Evolutionary conservation across 1,139 yeast species (phyloP).

Genomic region (Nakaseomyces nivariensis): DNA sequence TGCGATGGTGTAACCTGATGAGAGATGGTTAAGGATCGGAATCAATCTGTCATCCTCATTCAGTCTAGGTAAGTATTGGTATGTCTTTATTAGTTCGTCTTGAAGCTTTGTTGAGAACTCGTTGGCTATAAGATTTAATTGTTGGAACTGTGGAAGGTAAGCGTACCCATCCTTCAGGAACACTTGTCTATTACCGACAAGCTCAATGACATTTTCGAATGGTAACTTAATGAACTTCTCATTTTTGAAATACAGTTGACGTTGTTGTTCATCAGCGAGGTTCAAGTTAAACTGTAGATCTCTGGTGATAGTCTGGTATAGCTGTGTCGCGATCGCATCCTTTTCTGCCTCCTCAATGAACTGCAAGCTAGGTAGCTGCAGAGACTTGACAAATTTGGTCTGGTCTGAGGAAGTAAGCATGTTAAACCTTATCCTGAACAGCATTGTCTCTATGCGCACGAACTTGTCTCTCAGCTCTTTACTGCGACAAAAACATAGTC

Average conservation of each 20-base stretch:
- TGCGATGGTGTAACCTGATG: constrained; percentile 58
- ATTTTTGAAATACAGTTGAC: constrained; percentile 34
- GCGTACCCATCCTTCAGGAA: constrained; percentile 62
- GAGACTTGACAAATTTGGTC: constrained; percentile 50
- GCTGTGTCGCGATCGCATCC: constrained; percentile 36
- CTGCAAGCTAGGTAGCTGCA: constrained; percentile 51
- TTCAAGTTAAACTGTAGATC: constrained; percentile 28
- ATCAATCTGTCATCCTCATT: constrained; percentile 87
- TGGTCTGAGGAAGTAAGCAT: constrained; percentile 62
- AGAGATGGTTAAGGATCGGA: constrained; percentile 71
- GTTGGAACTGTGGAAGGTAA: constrained; percentile 76
- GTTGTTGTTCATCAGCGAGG: constrained; percentile 28
- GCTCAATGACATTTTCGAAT: constrained; percentile 72
- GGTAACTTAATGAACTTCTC: constrained; percentile 75
- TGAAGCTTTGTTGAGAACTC: constrained; percentile 55
- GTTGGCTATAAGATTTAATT: constrained; percentile 52
- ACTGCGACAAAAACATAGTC: constrained; percentile 85
- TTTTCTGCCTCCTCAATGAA: constrained; percentile 59
- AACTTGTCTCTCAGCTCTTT: constrained; percentile 77
- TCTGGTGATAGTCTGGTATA: constrained; percentile 40
- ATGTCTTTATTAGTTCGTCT: constrained; percentile 52
- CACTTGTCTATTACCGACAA: constrained; percentile 62
- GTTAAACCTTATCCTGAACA: constrained; percentile 66
- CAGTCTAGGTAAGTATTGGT: constrained; percentile 69
- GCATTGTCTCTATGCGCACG: constrained; percentile 58